A percentile compares a stretch with the other conserved stretches of the same genome.
Evolutionary conservation across 2,329 filamentous ascomycete genomes (phyloP).

Genomic region (Magnaporthales sp.): DNA sequence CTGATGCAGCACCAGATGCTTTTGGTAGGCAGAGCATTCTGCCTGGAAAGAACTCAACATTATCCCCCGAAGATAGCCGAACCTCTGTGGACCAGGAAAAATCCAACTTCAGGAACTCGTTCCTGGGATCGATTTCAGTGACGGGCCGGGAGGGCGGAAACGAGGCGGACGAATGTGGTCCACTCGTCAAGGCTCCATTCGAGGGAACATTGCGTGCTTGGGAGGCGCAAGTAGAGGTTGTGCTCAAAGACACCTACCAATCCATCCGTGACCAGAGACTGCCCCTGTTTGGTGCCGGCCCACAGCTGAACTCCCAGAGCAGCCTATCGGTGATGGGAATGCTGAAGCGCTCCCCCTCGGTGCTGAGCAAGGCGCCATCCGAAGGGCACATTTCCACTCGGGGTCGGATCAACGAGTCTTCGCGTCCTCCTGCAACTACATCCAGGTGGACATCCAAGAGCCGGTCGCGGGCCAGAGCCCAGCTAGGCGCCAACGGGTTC

Average conservation of each 20-base stretch:
- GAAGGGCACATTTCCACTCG: constrained; percentile 64
- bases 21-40: constrained; percentile 53
- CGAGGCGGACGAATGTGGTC: constrained; percentile 53
- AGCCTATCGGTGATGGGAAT: constrained; percentile 67
- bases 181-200: constrained; percentile 70
- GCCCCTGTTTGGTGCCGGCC: constrained; percentile 68
- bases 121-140: constrained; percentile 38
- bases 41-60: constrained; percentile 22
- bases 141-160: constrained; percentile 13
- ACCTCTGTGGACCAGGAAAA: constrained; percentile 28
- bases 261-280: constrained; percentile 84
- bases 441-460: constrained; percentile 80
- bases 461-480: constrained; percentile 61
- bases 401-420: constrained; percentile 57
- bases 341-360: constrained; percentile 80
- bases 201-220: constrained; percentile 69
- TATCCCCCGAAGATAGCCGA: constrained; percentile 21
- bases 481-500: constrained; percentile 50
- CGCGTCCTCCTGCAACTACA: constrained; percentile 32
- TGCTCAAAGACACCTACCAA: constrained; percentile 83
- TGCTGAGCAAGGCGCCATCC: constrained; percentile 86
- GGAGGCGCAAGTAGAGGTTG: constrained; percentile 83
- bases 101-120: constrained; percentile 34
- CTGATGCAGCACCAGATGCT: constrained; percentile 60
- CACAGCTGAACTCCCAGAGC: constrained; percentile 38